Evolutionary conservation across 2,329 filamentous ascomycete species (phyloP).

Genomic region (Xylaria sp.): DNA sequence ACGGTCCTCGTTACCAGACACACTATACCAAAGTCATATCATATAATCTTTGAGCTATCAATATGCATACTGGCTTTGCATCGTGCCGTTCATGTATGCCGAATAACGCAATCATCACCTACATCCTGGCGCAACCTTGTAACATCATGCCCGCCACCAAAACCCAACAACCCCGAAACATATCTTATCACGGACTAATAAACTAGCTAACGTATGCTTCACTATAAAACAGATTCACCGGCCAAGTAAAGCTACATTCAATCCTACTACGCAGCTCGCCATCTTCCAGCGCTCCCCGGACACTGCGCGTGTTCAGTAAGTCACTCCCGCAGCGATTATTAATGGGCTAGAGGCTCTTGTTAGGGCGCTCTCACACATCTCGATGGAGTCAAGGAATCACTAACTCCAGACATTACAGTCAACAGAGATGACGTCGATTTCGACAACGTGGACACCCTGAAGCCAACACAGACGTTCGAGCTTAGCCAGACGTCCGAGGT

Average conservation of each 20-base stretch:
- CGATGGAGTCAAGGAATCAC: background rate
- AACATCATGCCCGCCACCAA: background rate
- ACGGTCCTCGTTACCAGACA: background rate
- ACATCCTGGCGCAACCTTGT: background rate
- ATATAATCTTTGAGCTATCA: background rate
- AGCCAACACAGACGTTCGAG: conserved; percentile 78
- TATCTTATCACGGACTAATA: background rate
- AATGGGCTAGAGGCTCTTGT: background rate
- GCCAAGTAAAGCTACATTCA: conserved; percentile 91
- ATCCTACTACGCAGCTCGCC: conserved; percentile 85
- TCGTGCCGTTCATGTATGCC: background rate
- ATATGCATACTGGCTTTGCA: background rate
- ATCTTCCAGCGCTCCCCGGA: conserved; percentile 77
- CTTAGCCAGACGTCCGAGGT: conserved; percentile 82
- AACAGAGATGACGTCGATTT: conserved; percentile 93
- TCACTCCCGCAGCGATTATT: background rate
- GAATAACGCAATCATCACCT: background rate
- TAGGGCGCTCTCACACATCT: background rate
- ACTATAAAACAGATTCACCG: conserved; percentile 76
- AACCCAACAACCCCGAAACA: background rate
- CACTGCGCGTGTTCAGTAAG: conserved; percentile 78
- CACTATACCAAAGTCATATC: background rate
- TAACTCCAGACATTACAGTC: conserved; percentile 49
- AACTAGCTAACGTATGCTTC: conserved; percentile 22
- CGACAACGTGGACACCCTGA: conserved; percentile 73